Base-by-base conservation (phyloP, 2,329 filamentous ascomycete species). In the Pezicula rhizophila region DNA sequence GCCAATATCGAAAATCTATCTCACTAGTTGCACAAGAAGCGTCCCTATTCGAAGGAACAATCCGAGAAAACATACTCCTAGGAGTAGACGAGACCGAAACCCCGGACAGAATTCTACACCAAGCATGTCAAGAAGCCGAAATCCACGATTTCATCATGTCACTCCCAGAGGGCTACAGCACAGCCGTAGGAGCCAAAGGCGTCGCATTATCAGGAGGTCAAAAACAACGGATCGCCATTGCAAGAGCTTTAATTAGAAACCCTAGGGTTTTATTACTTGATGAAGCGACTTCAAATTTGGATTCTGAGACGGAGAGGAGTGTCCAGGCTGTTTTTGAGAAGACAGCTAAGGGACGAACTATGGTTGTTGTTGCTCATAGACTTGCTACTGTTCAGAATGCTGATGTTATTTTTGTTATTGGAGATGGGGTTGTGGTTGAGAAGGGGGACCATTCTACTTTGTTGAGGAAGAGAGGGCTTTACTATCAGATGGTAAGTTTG, bases 161-260 rank as follows among this genome's bases (percentile, higher is more conserved):
- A 12, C 77, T 96, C 1, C 89, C 91, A 0, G 85, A 96, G 53
- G 87, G 87, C 2, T 96, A 96, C 60, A 79, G 95, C 54, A 96
- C 92, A 0, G 83, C 92, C 54, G 90, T 96, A 12, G 92, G 92
- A 45, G 88, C 95, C 66, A 84, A 90, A 52, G 92, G 91, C 3
- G 93, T 95, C 63, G 71, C 95, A 43, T 75, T 96, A 10, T 95
- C 88, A 45, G 92, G 92, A 64, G 92, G 92, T 15, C 92, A 97
- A 68, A 95, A 95, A 67, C 91, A 96, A 68, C 87, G 91, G 55
- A 91, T 96, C 60, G 89, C 90, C 12, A 96, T 96, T 49, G 85
- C 85, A 0, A 74, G 85, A 3, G 85, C 85, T 1, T 70, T 89
- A 1, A 76, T 85, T 2, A 74, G 85, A 2, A 69, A 78, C n/a